Evolutionary conservation across 208 protist genomes (phyloP).

Genomic region (Trichomonas vaginalis): DNA sequence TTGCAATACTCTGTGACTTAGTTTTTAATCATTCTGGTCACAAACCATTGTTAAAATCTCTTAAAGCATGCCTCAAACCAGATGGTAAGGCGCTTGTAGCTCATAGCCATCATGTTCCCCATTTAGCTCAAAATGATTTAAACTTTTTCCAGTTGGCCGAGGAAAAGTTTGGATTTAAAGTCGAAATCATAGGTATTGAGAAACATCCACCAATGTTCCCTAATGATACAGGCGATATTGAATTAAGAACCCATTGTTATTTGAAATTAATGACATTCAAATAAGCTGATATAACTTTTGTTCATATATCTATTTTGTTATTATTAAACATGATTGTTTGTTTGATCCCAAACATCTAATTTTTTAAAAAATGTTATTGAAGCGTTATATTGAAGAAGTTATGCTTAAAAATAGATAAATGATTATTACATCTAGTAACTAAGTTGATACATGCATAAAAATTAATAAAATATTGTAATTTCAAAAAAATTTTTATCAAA

Average conservation of each 20-base stretch:
- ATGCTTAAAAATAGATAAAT: too few species aligned
- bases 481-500: too few species aligned
- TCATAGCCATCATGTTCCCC: neutral
- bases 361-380: too few species aligned
- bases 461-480: neutral
- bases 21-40: conserved; percentile 3
- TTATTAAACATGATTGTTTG: too few species aligned
- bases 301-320: too few species aligned
- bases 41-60: neutral
- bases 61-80: neutral
- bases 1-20: neutral
- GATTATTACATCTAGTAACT: too few species aligned
- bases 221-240: neutral
- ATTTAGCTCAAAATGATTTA: neutral
- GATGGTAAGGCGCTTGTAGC: neutral
- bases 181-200: neutral
- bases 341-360: too few species aligned
- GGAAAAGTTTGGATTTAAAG: neutral
- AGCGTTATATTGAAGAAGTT: too few species aligned
- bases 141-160: neutral
- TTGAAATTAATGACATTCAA: neutral
- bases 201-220: neutral
- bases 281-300: too few species aligned
- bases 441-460: too few species aligned
- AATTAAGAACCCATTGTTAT: neutral